A percentile compares a stretch with the other conserved stretches of the same genome.
Evolutionary conservation across 805 yeast genomes (phyloP).

Genomic region (Sugiyamaella americana): DNA sequence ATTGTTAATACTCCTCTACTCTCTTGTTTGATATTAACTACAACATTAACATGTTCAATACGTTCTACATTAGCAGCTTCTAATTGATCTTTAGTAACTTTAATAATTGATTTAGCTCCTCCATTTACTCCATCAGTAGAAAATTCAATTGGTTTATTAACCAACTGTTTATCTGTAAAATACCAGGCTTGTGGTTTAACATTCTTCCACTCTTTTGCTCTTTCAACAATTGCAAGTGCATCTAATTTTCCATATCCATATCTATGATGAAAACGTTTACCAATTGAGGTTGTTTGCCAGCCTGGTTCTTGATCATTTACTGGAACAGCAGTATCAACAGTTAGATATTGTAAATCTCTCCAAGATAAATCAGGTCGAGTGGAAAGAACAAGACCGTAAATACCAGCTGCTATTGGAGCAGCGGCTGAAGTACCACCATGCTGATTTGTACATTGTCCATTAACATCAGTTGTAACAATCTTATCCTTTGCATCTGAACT

Average conservation of each 20-base stretch:
- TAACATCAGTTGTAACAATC: conserved; percentile 75
- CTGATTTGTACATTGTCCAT: conserved; percentile 55
- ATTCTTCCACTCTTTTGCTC: conserved; percentile 68
- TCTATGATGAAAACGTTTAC: conserved; percentile 68
- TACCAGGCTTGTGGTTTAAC: conserved; percentile 92
- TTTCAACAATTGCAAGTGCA: conserved; percentile 64
- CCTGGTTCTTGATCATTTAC: conserved; percentile 60
- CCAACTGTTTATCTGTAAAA: conserved; percentile 42
- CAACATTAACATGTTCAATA: conserved; percentile 81
- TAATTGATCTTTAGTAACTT: conserved; percentile 45
- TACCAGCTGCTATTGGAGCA: conserved; percentile 97
- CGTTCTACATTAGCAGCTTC: conserved; percentile 54
- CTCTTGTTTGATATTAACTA: conserved; percentile 59
- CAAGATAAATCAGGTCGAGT: conserved; percentile 86
- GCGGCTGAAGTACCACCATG: conserved; percentile 99
- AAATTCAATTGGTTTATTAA: conserved; percentile 25
- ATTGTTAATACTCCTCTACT: conserved; percentile 67
- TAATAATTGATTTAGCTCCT: conserved; percentile 19
- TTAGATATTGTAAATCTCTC: conserved; percentile 90
- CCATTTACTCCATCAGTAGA: conserved; percentile 13
- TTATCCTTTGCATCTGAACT: conserved; percentile 69
- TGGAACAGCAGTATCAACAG: conserved; percentile 63
- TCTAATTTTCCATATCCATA: conserved; percentile 93
- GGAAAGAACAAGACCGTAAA: conserved; percentile 73
- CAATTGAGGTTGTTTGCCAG: conserved; percentile 68